Conservation (phyloP, 768 basidiomycete species). For the Naganishia vaughanmartiniae region DNA sequence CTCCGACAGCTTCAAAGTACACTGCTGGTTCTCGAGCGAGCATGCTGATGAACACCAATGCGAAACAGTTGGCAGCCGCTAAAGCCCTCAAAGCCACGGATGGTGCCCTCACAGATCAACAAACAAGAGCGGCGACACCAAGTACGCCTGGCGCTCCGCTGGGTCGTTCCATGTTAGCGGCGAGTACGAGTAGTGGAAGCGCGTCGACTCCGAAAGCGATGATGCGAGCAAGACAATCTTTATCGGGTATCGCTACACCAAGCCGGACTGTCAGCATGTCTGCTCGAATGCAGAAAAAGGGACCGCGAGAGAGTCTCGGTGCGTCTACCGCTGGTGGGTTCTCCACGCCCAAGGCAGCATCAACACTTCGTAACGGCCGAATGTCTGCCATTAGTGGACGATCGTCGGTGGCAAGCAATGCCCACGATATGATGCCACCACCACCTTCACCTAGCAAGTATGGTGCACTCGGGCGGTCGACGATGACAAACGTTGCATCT, state of each 20-base stretch:
- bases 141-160: slow-evolving; percentile 2
- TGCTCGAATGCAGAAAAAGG: slow-evolving; percentile 31
- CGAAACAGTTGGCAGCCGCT: slow-evolving; percentile 62
- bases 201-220: slow-evolving; percentile 12
- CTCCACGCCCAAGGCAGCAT: slow-evolving; percentile 18
- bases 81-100: slow-evolving; percentile 32
- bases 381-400: slow-evolving; percentile 24
- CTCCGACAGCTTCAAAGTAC: slow-evolving; percentile 50
- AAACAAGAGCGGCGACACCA: slow-evolving; percentile 27
- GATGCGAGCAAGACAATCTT: slow-evolving; percentile 9
- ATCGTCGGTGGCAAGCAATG: slow-evolving; percentile 19
- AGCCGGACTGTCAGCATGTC: slow-evolving; percentile 29
- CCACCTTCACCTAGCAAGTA: slow-evolving; percentile 46
- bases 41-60: slow-evolving; percentile 79
- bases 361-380: slow-evolving; percentile 15
- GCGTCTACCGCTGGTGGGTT: slow-evolving; percentile 19
- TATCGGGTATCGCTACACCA: slow-evolving; percentile 26
- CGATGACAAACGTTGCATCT: slow-evolving; percentile 22
- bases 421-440: slow-evolving; percentile 46
- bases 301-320: slow-evolving; percentile 37
- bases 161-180: slow-evolving; percentile 5
- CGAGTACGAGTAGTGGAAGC: slow-evolving; percentile 8
- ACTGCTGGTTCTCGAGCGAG: slow-evolving; percentile 81
- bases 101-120: slow-evolving; percentile 3
- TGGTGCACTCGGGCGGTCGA: slow-evolving; percentile 5